Evolutionary conservation across 441 rosid species (phyloP).

Genomic region (Eutrema salsugineum): DNA sequence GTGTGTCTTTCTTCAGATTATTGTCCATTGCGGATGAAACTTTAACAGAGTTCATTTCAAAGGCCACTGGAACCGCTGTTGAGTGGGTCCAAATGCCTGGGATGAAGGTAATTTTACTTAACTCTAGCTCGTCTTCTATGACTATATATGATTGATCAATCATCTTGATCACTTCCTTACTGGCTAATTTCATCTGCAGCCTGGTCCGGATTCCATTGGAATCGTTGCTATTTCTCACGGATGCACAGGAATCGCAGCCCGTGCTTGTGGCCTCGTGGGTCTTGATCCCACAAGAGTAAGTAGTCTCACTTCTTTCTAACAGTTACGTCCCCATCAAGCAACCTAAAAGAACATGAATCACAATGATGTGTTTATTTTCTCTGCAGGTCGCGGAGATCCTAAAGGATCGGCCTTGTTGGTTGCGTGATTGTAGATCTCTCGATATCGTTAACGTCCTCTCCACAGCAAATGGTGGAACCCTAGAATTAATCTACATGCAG

Average conservation of each 20-base stretch:
- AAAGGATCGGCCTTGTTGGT: slow-evolving; percentile 67
- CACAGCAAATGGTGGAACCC: slow-evolving; percentile 67
- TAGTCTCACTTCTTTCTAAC: slow-evolving; percentile 1
- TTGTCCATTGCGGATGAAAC: slow-evolving; percentile 85
- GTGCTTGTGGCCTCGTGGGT: slow-evolving; percentile 78
- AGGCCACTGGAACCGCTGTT: slow-evolving; percentile 88
- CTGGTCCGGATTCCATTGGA: slow-evolving; percentile 97
- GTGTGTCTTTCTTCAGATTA: slow-evolving; percentile 39
- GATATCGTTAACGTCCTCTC: slow-evolving; percentile 60
- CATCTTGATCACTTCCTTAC: neutral
- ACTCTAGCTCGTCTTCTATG: neutral
- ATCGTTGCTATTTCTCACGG: slow-evolving; percentile 86
- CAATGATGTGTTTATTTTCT: neutral
- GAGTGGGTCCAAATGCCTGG: slow-evolving; percentile 94
- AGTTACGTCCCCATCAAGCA: neutral
- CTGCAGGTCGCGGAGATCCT: slow-evolving; percentile 71
- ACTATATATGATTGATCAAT: neutral
- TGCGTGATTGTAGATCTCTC: slow-evolving; percentile 62
- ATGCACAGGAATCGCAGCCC: slow-evolving; percentile 75
- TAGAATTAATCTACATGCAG: slow-evolving; percentile 73
- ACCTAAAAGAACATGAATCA: neutral
- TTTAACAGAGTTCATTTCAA: slow-evolving; percentile 77
- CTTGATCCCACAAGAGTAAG: slow-evolving; percentile 72
- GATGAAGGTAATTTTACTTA: slow-evolving; percentile 52
- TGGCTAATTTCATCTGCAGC: slow-evolving; percentile 37